phyloP scores from a whole-genome alignment of 306 rosid species.

The Fragaria vesca region DNA sequence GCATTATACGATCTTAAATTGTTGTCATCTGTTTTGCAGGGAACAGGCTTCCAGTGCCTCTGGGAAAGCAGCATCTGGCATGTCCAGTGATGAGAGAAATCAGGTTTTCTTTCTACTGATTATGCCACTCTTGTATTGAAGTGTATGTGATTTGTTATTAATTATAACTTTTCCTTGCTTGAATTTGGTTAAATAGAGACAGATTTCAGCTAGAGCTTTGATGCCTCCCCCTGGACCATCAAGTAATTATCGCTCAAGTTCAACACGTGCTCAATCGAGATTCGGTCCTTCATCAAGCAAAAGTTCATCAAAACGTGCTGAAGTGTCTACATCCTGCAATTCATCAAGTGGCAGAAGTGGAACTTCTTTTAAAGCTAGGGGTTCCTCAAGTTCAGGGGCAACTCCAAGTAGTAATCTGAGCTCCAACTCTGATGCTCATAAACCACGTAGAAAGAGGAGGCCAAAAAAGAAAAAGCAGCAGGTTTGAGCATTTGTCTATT shows the following conservation, averaged over 20 bases:
- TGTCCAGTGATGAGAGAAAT: conserved; percentile 96
- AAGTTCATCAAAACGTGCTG: conserved; percentile 47
- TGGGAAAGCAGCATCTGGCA: conserved; percentile 93
- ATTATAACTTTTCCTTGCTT: conserved; percentile 8
- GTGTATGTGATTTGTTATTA: not conserved
- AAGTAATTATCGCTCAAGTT: conserved; percentile 41
- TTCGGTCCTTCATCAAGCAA: conserved; percentile 77
- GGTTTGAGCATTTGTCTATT: conserved; percentile 31
- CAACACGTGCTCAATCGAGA: conserved; percentile 42
- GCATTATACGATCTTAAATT: not conserved
- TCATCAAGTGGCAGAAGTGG: conserved; percentile 70
- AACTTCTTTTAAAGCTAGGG: conserved; percentile 55
- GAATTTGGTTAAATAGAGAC: conserved; percentile 56
- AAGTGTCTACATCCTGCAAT: conserved; percentile 60
- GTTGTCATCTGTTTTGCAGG: conserved; percentile 44
- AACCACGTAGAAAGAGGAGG: conserved; percentile 93
- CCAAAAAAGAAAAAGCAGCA: conserved; percentile 87
- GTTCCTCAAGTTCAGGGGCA: conserved; percentile 70
- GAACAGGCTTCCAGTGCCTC: conserved; percentile 98
- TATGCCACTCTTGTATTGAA: not conserved
- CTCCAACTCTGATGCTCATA: conserved; percentile 97
- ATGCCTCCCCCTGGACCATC: conserved; percentile 96
- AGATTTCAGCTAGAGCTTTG: conserved; percentile 87
- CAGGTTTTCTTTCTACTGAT: conserved; percentile 52
- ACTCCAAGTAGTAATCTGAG: conserved; percentile 84